Evolutionary conservation across 129 eudicot genomes (phyloP).

Genomic region (Smallanthus sonchifolius): DNA sequence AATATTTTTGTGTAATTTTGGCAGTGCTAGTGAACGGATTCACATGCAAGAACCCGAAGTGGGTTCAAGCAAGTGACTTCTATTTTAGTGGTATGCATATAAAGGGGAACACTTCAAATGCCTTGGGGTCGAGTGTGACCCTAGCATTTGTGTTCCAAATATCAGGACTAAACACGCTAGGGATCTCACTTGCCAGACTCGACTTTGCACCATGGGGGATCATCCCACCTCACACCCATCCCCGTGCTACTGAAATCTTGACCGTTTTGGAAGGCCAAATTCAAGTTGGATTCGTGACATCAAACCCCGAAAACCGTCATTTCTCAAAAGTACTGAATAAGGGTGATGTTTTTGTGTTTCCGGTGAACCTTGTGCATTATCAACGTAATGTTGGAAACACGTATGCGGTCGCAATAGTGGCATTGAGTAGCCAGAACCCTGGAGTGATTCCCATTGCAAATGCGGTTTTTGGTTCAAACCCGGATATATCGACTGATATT

Average conservation of each 20-base stretch:
- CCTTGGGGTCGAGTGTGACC: conserved; percentile 23
- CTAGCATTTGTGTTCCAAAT: conserved; percentile 27
- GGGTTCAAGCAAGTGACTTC: conserved; percentile 30
- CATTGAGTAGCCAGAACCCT: conserved; percentile 36
- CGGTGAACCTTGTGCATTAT: conserved; percentile 33
- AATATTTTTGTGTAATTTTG: conserved; percentile 4
- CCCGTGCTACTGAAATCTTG: conserved; percentile 42
- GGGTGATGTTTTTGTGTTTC: conserved; percentile 39
- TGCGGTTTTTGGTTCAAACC: conserved; percentile 37
- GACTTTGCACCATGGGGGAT: conserved; percentile 41
- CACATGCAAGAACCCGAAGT: conserved; percentile 26
- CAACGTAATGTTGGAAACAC: conserved; percentile 26
- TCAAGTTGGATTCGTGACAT: conserved; percentile 38
- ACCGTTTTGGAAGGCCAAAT: conserved; percentile 37
- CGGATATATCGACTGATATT: conserved; percentile 30
- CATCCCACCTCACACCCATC: conserved; percentile 37
- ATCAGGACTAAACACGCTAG: conserved; percentile 35
- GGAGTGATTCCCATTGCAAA: conserved; percentile 29
- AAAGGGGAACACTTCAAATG: conserved; percentile 31
- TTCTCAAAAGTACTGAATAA: conserved; percentile 25
- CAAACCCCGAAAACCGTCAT: conserved; percentile 38
- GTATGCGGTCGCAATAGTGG: conserved; percentile 30
- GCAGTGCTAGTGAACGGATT: conserved; percentile 27
- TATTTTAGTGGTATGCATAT: conserved; percentile 25
- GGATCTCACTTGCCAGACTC: conserved; percentile 31